Evolutionary conservation across 805 yeast species (phyloP).

Genomic region (Barnettozyma salicaria): DNA sequence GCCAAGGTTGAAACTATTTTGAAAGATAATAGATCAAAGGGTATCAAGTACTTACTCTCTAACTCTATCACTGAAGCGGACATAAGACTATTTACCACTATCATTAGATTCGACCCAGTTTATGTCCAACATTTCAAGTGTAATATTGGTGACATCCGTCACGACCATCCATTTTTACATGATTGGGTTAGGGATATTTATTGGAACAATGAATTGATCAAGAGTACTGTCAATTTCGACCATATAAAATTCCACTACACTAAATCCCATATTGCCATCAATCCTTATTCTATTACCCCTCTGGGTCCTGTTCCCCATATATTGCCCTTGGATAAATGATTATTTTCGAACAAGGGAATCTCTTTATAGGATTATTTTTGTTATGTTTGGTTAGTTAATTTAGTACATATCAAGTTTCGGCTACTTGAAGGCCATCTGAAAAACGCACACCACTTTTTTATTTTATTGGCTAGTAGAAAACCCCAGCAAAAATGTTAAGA

Average conservation of each 20-base stretch:
- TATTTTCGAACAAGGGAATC: too few species aligned
- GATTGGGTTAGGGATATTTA: slow-evolving; percentile 78
- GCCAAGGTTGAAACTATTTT: slow-evolving; percentile 65
- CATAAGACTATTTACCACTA: slow-evolving; percentile 78
- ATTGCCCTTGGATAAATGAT: slow-evolving; percentile 32
- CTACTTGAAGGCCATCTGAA: too few species aligned
- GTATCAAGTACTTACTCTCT: slow-evolving; percentile 47
- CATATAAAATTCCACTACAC: slow-evolving; percentile 93
- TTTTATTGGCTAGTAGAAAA: too few species aligned
- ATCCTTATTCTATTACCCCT: slow-evolving; percentile 81
- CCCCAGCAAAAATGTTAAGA: too few species aligned
- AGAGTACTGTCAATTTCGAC: slow-evolving; percentile 74
- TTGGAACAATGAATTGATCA: slow-evolving; percentile 71
- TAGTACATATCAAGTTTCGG: too few species aligned
- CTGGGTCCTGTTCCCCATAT: slow-evolving; percentile 83
- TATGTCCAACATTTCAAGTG: slow-evolving; percentile 95
- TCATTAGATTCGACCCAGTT: slow-evolving; percentile 86
- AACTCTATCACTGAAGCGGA: slow-evolving; percentile 83
- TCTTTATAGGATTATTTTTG: too few species aligned
- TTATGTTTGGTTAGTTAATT: too few species aligned
- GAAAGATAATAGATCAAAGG: slow-evolving; percentile 30
- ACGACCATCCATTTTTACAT: slow-evolving; percentile 71
- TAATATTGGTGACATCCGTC: slow-evolving; percentile 74
- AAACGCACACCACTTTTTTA: too few species aligned
- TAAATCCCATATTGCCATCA: slow-evolving; percentile 72